Conservation (phyloP, 78 protist species). For the Monocercomonoides exilis region DNA sequence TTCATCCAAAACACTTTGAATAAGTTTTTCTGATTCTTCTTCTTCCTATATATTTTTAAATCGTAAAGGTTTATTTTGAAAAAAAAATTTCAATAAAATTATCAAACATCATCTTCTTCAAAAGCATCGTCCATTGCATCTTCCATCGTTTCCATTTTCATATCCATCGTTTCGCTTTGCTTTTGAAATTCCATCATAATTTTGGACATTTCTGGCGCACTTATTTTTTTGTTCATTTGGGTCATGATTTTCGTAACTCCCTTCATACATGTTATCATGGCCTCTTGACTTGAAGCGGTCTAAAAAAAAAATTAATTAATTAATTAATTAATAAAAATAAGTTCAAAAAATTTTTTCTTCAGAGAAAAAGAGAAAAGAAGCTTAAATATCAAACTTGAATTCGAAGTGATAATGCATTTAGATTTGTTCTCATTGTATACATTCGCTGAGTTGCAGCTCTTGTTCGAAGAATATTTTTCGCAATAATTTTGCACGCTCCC, state of each 20-base stretch:
- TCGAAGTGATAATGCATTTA: not conserved
- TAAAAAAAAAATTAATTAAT: not conserved
- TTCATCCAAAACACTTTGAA: not conserved
- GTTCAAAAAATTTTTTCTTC: not conserved
- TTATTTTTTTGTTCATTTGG: not conserved
- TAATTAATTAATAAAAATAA: not conserved
- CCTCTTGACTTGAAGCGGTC: not conserved
- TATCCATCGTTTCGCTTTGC: not conserved
- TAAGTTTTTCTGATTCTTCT: not conserved
- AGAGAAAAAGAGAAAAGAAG: not conserved
- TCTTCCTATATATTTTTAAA: not conserved
- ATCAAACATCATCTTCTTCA: not conserved
- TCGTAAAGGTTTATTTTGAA: not conserved
- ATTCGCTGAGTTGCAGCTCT: not conserved
- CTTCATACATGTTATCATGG: not conserved
- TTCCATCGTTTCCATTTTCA: not conserved
- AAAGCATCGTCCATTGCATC: not conserved
- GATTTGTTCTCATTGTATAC: not conserved
- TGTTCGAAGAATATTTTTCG: not conserved
- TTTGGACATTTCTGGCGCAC: not conserved
- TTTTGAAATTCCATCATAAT: not conserved
- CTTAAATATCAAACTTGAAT: not conserved
- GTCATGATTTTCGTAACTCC: not conserved
- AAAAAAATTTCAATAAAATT: not conserved
- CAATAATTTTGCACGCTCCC: not conserved